Evolutionary conservation across 1,139 yeast species (phyloP), one percentile per base, ranked within the genome.

Genomic region (Debaryomyces udenii): DNA sequence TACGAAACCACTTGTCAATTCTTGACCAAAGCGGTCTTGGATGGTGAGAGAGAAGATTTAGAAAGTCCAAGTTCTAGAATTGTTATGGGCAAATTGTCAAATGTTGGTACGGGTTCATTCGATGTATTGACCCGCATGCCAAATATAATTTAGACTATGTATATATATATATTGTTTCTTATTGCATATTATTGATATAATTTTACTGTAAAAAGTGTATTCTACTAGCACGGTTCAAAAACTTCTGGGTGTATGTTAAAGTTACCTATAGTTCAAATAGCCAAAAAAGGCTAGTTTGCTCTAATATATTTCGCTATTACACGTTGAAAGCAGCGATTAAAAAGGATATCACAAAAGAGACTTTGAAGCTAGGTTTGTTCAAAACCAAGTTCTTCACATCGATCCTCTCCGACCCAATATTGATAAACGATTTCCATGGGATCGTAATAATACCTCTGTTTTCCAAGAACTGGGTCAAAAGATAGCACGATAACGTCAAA

Each of bases 1-100:
- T 94, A 90, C 66, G 99, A 94, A 70, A 93, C 99, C 36, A 94
- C 99, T 2, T 90, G 97, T 73, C 96, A 88, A 66, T 94, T 94
- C 77, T 78, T 94, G 65, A 93, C 97, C 41, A 89, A 89, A 73
- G 96, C 99, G 9, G 98, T 94, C 34, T 75, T 94, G 61, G 94
- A 93, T 53, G 90, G 94, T 48, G 96, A 88, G 49, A 75, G 84
- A 55, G 99, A 94, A 68, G 83, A 83, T 49, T 73, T 94, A 58
- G 91, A 89, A 53, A 82, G 90, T 47, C 99, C 99, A 24, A 86
- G 96, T 34, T 95, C 99, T n/a, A 80, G 94, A 60, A 82, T 94
- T 53, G 99, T 94, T 38, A 64, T 90, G 63, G 99, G 99, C 65
- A 88, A 88, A 67, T 76, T 93, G 57, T 81, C 93, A 45, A 83